A percentile compares a stretch with the other conserved stretches of the same genome.
These are phyloP conservation scores for Mytilinidion resinicola DNA, from an alignment of 495 filamentous ascomycete genomes.

Conservation along the genomic window DNA sequence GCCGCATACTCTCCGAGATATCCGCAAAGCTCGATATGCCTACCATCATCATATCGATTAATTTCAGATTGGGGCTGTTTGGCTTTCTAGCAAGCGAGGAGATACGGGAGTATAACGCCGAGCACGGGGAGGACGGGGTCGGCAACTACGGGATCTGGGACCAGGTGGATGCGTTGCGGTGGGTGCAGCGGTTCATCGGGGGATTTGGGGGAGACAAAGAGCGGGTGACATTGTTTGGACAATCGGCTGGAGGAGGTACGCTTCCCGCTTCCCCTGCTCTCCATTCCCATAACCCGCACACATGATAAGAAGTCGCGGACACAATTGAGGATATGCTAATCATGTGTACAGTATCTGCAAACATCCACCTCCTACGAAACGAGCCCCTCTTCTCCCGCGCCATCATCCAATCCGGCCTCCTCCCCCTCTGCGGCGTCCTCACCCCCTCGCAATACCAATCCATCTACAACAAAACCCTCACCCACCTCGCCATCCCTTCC, in stretches of 20 bases:
- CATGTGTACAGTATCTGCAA: neutral
- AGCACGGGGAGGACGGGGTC: conserved; percentile 12
- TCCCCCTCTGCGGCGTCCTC: neutral
- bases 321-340: no score
- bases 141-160: conserved; percentile 14
- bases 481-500: conserved; percentile 8
- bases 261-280: no score
- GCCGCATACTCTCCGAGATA: conserved; percentile 44
- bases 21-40: conserved; percentile 35
- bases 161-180: conserved; percentile 7
- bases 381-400: neutral
- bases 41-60: conserved; percentile 40
- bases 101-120: neutral
- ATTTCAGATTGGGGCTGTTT: conserved; percentile 40
- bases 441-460: neutral
- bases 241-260: conserved; percentile 21
- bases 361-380: neutral
- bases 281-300: no score
- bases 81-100: conserved; percentile 35
- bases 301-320: no score
- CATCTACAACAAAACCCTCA: conserved; percentile 2
- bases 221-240: neutral
- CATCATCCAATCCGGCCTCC: conserved; percentile 1
- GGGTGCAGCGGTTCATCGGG: conserved; percentile 5
- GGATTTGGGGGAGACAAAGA: conserved; percentile 9